Conservation (phyloP, 129 eudicot genomes). For the Pseudognaphalium luteoalbum region DNA sequence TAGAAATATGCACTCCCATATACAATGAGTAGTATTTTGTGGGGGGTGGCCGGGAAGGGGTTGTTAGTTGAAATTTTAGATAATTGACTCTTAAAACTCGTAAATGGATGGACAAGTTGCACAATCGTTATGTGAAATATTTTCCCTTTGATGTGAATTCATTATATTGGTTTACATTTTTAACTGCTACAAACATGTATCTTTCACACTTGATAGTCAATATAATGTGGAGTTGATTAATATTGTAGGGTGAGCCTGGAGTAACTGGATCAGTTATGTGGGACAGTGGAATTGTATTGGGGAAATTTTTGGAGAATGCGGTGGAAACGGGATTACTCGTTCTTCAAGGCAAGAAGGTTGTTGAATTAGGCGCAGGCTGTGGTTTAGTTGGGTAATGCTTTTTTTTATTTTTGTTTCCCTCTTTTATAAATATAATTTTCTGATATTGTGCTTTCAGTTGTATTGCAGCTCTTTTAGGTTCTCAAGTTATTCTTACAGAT, state of each 20-base stretch:
- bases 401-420: not conserved
- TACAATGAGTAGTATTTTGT: not conserved
- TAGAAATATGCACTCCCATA: not conserved
- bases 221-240: not conserved
- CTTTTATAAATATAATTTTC: not conserved
- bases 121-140: not conserved
- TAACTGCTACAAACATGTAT: not conserved
- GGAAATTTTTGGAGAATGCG: slow-evolving; percentile 86
- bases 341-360: slow-evolving; percentile 78
- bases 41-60: not conserved
- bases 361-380: slow-evolving; percentile 94
- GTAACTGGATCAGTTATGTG: slow-evolving; percentile 98
- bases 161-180: slow-evolving; percentile 8
- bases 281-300: slow-evolving; percentile 93
- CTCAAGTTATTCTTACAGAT: slow-evolving; percentile 78
- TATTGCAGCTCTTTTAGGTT: slow-evolving; percentile 93
- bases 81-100: not conserved
- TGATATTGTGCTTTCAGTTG: slow-evolving; percentile 60
- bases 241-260: slow-evolving; percentile 68
- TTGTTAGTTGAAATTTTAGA: not conserved
- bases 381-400: slow-evolving; percentile 82
- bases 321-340: slow-evolving; percentile 53
- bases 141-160: not conserved
- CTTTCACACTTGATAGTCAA: not conserved
- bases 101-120: slow-evolving; percentile 1